Base-by-base conservation (phyloP, 306 rosid species). In the Vachellia pachyceras region DNA sequence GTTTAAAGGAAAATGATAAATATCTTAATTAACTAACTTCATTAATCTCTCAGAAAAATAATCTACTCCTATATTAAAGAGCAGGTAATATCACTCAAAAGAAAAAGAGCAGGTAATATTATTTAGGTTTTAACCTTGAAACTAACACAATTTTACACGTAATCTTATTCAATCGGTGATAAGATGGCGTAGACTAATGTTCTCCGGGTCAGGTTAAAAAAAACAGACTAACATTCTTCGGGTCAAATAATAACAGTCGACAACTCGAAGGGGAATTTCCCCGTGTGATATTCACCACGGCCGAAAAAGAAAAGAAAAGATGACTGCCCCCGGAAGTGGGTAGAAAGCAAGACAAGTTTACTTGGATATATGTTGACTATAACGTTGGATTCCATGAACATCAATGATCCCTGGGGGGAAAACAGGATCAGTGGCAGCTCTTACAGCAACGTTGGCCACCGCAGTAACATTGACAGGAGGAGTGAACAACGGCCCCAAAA, bases 401-500 rank as follows among this genome's bases (percentile, higher is more conserved):
- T 95, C 99, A 23, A 95, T 41, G 82, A 95, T 85, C 76, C 98
- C 98, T 0, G 99, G 99, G 35, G 99, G 99, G 73, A 95, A 95
- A 77, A 95, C 98, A 0, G 98, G 95, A 47, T 95, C 99, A 5
- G 95, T 88, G 13, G 99, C 99, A 70, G 95, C 99, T 88, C 97
- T 92, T 72, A 95, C 94, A 63, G 99, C 94, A 73, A 95, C 98
- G 67, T 89, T 88, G 0, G 98, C 94, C 79, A 95, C 93, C 1
- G 90, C 81, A 37, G 91, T 86, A 29, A 91, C 99, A 54, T 85
- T 93, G 66, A 93, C 97, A 10, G 99, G 99, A 72, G 99, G 97
- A 65, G 90, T 87, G 73, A 95, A 89, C 33, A 95, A 84, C 66
- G 99, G 98, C 52, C 99, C 99, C 25, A 95, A 82, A 20, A 95